These are phyloP conservation scores for Coix lacrymajobi DNA, from an alignment of 176 grass and related monocot genomes.

Conservation along the genomic window DNA sequence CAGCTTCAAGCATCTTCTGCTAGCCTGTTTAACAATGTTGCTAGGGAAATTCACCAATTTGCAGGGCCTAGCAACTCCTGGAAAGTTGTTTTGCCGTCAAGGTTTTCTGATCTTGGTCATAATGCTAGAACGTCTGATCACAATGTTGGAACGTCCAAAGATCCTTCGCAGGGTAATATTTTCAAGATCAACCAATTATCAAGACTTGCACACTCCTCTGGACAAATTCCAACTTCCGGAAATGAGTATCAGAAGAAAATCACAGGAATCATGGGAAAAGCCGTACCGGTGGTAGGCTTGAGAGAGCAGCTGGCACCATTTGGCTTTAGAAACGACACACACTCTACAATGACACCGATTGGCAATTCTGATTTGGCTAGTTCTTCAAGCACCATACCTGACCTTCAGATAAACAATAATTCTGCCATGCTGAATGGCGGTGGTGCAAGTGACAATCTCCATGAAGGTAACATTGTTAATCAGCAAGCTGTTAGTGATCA, in stretches of 20 bases:
- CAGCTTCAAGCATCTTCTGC: neutral
- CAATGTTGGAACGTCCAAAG: neutral
- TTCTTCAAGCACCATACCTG: neutral
- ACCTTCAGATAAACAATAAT: constrained; percentile 6
- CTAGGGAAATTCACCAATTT: neutral
- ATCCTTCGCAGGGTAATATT: neutral
- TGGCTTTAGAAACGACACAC: constrained; percentile 4
- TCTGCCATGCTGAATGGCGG: neutral
- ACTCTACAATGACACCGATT: neutral
- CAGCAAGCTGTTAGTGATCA: neutral
- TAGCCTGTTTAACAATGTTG: neutral
- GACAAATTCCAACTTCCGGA: neutral
- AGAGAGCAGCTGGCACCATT: neutral
- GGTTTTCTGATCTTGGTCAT: neutral
- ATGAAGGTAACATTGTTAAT: neutral
- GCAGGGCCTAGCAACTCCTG: neutral
- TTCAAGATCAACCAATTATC: neutral
- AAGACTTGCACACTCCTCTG: neutral
- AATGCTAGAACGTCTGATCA: neutral
- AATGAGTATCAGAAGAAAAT: constrained; percentile 20
- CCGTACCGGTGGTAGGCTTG: neutral
- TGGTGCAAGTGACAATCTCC: constrained; percentile 4
- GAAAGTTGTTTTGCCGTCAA: neutral
- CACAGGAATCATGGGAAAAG: neutral
- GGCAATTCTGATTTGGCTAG: neutral